These are phyloP conservation scores for Bipolaris cookei DNA, from an alignment of 2,329 filamentous ascomycete genomes.

Conservation along the genomic window DNA sequence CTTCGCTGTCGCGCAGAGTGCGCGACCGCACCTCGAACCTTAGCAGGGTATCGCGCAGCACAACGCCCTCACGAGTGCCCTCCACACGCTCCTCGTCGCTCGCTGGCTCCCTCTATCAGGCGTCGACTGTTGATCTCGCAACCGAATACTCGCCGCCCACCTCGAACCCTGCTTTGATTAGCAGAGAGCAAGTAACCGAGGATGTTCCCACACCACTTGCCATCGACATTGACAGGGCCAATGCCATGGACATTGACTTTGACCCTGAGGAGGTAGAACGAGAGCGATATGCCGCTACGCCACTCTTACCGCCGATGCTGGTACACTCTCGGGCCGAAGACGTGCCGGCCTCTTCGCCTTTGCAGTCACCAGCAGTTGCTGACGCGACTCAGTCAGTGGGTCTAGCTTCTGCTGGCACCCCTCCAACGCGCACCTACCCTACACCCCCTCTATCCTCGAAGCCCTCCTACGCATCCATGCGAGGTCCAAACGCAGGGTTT, in stretches of 20 bases:
- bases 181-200: slow-evolving; percentile 45
- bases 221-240: slow-evolving; percentile 50
- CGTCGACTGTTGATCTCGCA: slow-evolving; percentile 46
- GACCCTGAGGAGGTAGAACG: slow-evolving; percentile 58
- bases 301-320: slow-evolving; percentile 82
- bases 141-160: slow-evolving; percentile 39
- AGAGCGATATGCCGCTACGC: slow-evolving; percentile 76
- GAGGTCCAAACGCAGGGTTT: slow-evolving; percentile 52
- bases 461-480: slow-evolving; percentile 79
- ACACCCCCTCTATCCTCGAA: slow-evolving; percentile 79
- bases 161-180: slow-evolving; percentile 33
- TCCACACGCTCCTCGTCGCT: slow-evolving; percentile 83
- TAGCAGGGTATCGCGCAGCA: slow-evolving; percentile 49
- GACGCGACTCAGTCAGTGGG: slow-evolving; percentile 58
- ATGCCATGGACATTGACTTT: slow-evolving; percentile 58
- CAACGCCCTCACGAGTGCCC: slow-evolving; percentile 59
- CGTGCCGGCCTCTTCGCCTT: slow-evolving; percentile 73
- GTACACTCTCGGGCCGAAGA: slow-evolving; percentile 62
- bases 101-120: slow-evolving; percentile 64
- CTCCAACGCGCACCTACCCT: slow-evolving; percentile 56
- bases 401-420: slow-evolving; percentile 57
- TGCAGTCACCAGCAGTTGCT: slow-evolving; percentile 80
- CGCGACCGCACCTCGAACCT: slow-evolving; percentile 55
- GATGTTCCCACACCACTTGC: slow-evolving; percentile 41
- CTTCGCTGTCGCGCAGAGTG: slow-evolving; percentile 62